Conservation (phyloP, 352 stramenopile species). For the Pythium aphanidermatum region DNA sequence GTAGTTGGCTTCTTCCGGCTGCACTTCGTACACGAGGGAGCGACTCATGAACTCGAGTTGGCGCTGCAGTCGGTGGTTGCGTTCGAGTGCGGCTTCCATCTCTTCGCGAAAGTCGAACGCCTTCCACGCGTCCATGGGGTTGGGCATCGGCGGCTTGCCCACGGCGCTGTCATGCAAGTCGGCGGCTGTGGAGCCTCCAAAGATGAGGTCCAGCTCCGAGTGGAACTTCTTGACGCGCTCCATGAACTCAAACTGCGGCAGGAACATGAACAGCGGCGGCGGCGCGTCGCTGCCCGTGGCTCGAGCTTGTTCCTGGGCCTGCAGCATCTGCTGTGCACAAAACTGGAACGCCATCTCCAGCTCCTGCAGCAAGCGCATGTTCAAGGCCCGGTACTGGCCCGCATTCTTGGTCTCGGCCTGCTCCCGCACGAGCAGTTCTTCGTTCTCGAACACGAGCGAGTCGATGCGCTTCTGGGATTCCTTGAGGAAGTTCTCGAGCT, state of each 20-base stretch:
- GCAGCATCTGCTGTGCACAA: conserved; percentile 46
- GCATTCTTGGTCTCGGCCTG: conserved; percentile 61
- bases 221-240: conserved; percentile 68
- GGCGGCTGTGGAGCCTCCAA: conserved; percentile 15
- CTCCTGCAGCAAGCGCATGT: conserved; percentile 63
- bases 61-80: conserved; percentile 55
- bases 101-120: conserved; percentile 50
- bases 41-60: conserved; percentile 57
- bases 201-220: conserved; percentile 28
- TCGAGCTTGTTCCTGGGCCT: conserved; percentile 14
- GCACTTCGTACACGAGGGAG: conserved; percentile 40
- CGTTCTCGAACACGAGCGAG: conserved; percentile 49
- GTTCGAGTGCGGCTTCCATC: conserved; percentile 46
- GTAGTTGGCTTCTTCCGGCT: neutral
- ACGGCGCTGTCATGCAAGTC: conserved; percentile 13
- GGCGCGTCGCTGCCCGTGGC: conserved; percentile 7
- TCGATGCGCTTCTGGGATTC: conserved; percentile 76
- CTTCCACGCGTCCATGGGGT: conserved; percentile 16
- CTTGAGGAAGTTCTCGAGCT: conserved; percentile 74
- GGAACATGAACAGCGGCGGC: conserved; percentile 38
- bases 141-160: conserved; percentile 1
- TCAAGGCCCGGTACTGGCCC: conserved; percentile 43
- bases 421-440: conserved; percentile 57
- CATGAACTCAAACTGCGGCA: conserved; percentile 69
- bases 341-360: conserved; percentile 70